These are phyloP conservation scores for Buddleja alternifolia DNA, from an alignment of 257 asterid genomes.

Conservation along the genomic window DNA sequence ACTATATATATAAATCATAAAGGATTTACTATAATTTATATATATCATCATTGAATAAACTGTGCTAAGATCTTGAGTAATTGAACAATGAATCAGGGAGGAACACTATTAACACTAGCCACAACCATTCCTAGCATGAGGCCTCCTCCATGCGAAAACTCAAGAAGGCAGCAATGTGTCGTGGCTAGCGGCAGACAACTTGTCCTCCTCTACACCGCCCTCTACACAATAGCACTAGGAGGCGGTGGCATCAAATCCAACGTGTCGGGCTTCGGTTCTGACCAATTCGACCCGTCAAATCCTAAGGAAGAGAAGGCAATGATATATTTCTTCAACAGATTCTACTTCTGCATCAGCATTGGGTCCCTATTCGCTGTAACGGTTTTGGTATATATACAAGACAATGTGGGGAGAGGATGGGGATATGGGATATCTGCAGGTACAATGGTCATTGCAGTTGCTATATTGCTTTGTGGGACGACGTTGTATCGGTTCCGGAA, in stretches of 20 bases:
- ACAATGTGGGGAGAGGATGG: conserved; percentile 80
- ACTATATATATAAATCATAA: too few species aligned
- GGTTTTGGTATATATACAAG: conserved; percentile 79
- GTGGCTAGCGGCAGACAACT: conserved; percentile 62
- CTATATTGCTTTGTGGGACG: conserved; percentile 56
- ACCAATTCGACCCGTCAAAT: conserved; percentile 69
- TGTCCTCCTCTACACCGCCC: conserved; percentile 70
- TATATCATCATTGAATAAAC: too few species aligned
- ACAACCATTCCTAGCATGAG: conserved; percentile 71
- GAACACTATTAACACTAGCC: conserved; percentile 61
- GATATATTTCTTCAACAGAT: conserved; percentile 78
- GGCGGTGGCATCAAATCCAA: conserved; percentile 90
- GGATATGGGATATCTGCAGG: conserved; percentile 89
- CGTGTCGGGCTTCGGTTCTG: conserved; percentile 90
- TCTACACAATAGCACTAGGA: conserved; percentile 80
- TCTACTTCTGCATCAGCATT: conserved; percentile 80
- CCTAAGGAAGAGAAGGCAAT: conserved; percentile 71
- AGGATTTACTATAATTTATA: too few species aligned
- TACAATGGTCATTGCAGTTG: conserved; percentile 68
- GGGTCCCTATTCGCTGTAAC: conserved; percentile 87
- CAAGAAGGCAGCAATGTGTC: conserved; percentile 49
- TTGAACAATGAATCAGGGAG: conserved; percentile 53
- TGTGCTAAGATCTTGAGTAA: background rate
- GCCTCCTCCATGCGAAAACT: conserved; percentile 66
- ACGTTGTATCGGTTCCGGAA: conserved; percentile 52